Base-by-base conservation (phyloP, 345 rosid genomes). In the Carallia pectinifolia region DNA sequence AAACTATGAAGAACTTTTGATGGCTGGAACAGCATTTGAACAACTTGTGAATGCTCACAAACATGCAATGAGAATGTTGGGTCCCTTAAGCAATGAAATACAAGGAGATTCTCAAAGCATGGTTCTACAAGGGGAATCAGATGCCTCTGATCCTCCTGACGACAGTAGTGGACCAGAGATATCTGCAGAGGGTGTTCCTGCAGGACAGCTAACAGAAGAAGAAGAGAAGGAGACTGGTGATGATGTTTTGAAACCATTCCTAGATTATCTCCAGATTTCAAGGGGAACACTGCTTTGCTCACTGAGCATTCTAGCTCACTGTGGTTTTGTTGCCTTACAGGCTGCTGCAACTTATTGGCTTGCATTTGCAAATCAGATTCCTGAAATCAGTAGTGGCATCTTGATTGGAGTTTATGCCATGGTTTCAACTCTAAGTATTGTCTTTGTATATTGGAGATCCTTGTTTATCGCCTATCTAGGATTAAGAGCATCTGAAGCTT, bases 171-270 rank as follows among this genome's bases (percentile, higher is more conserved):
- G 76, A 62, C 65, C 19, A 10, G 73, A 71, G 44, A 74, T 62
- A 47, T 19, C 66, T 0, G 34, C 15, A 30, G 63, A 77, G 61
- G 73, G 6, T 13, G 48, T 47, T 12, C 53, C 62, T 7, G 71
- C 40, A 34, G 56, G 17, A 23, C 87, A 83, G 62, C 76, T 83
- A 31, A 74, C 77, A 48, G 67, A 76, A 70, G 84, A 84, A 64
- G 87, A 81, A 79, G 81, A 81, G 37, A 77, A 71, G 30, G 82
- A 75, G 66, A 79, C 30, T 6, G 80, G 87, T 33, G 72, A 64
- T 19, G 71, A 71, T 40, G 77, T 81, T 29, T 75, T 70, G 64
- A 64, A 72, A 62, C 72, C 78, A 13, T 70, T 72, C 68, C 58
- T 79, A 38, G 79, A 77, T 44, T 84, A 79, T 60, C 58, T 84